A percentile compares a stretch with the other conserved stretches of the same genome.
Conservation (phyloP, 495 filamentous ascomycete species). For the Penicillium simplicissimum region DNA sequence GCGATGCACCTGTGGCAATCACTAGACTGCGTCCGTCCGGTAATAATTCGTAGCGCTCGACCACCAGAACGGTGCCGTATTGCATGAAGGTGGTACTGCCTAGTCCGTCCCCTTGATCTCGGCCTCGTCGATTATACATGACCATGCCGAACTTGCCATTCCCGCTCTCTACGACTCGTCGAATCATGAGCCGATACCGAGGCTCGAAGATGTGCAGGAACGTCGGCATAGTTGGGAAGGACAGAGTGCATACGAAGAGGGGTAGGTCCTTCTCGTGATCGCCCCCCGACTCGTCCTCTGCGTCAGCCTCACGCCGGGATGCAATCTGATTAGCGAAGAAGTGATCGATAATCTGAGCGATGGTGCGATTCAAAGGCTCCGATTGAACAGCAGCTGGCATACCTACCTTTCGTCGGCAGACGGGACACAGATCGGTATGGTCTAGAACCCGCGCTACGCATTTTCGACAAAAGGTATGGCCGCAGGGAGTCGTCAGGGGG, state of each 20-base stretch:
- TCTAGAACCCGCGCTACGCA: slow-evolving; percentile 75
- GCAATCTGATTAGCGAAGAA: slow-evolving; percentile 69
- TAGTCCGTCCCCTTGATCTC: slow-evolving; percentile 55
- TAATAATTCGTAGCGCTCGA: slow-evolving; percentile 69
- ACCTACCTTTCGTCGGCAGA: slow-evolving; percentile 68
- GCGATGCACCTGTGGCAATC: slow-evolving; percentile 70
- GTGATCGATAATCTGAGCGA: slow-evolving; percentile 58
- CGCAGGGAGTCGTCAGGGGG: slow-evolving; percentile 80
- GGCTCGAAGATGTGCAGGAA: slow-evolving; percentile 92
- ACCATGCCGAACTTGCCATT: slow-evolving; percentile 83
- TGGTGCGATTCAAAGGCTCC: slow-evolving; percentile 61
- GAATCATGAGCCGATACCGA: slow-evolving; percentile 84
- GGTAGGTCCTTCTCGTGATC: slow-evolving; percentile 62
- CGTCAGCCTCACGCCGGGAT: slow-evolving; percentile 51
- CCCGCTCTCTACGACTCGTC: slow-evolving; percentile 67
- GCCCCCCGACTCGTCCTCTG: slow-evolving; percentile 50
- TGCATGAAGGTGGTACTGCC: slow-evolving; percentile 63
- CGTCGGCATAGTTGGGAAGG: slow-evolving; percentile 79
- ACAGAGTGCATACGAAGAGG: slow-evolving; percentile 78
- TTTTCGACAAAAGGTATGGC: slow-evolving; percentile 83
- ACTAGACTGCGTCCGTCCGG: slow-evolving; percentile 80
- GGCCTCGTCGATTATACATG: slow-evolving; percentile 59
- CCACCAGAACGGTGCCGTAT: slow-evolving; percentile 75
- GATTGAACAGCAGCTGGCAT: slow-evolving; percentile 56
- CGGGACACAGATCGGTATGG: slow-evolving; percentile 73